phyloP scores from a whole-genome alignment of 345 rosid species.

The Rhodomyrtus tomentosa region DNA sequence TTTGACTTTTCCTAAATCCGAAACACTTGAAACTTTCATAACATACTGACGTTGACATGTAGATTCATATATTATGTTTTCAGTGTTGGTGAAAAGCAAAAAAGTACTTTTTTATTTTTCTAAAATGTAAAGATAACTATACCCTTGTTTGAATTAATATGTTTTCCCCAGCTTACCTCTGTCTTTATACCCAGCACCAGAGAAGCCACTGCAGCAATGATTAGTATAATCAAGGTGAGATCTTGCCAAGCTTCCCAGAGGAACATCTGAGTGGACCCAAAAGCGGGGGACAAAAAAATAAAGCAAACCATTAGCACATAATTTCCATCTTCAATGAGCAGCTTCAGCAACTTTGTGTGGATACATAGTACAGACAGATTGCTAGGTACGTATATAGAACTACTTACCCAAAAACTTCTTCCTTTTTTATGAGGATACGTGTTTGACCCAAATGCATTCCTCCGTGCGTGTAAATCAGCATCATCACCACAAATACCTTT shows the following conservation, averaged over 20 bases:
- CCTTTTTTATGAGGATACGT: conserved; percentile 90
- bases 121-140: neutral
- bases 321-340: neutral
- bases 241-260: conserved; percentile 89
- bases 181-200: conserved; percentile 88
- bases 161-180: conserved; percentile 44
- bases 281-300: neutral
- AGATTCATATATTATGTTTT: neutral
- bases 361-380: neutral
- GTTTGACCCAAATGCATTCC: conserved; percentile 70
- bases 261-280: conserved; percentile 39
- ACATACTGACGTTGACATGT: neutral
- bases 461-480: conserved; percentile 51
- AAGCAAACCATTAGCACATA: neutral
- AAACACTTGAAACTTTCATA: neutral
- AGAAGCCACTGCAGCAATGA: conserved; percentile 84
- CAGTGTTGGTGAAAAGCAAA: neutral
- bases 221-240: conserved; percentile 80
- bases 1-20: neutral
- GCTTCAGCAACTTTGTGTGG: neutral
- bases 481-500: conserved; percentile 70
- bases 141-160: neutral
- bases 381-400: neutral
- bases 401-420: conserved; percentile 72
- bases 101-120: neutral